These are phyloP conservation scores for Immersiella caudata DNA, from an alignment of 495 filamentous ascomycete genomes.

Conservation along the genomic window DNA sequence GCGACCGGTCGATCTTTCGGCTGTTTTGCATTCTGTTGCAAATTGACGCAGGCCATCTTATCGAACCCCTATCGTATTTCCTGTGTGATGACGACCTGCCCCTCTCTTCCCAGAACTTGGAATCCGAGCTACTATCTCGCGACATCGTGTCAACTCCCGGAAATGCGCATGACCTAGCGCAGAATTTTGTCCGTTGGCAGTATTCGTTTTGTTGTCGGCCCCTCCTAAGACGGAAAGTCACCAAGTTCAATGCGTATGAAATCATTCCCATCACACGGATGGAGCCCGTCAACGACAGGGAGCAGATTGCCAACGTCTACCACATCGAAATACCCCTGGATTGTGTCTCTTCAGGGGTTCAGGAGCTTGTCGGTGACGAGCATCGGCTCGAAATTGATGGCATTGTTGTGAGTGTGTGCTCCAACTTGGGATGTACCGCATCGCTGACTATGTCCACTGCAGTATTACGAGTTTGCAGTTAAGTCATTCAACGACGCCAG, in stretches of 20 bases:
- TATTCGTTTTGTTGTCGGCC: not conserved
- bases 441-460: not conserved
- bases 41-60: conserved; percentile 2
- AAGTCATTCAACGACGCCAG: not conserved
- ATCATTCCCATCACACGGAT: not conserved
- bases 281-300: not conserved
- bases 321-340: not conserved
- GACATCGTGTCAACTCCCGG: not conserved
- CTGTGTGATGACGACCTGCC: not conserved
- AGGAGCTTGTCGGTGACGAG: not conserved
- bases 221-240: not conserved
- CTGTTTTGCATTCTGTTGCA: conserved; percentile 7
- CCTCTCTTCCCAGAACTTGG: not conserved
- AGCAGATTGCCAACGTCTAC: not conserved
- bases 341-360: not conserved
- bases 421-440: not conserved
- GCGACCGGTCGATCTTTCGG: not conserved
- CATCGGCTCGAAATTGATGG: not conserved
- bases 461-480: not conserved
- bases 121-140: not conserved
- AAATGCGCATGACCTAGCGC: not conserved
- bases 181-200: not conserved
- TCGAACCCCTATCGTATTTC: not conserved
- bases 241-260: not conserved
- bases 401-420: not conserved